Evolutionary conservation across 1,284 basidiomycete species (phyloP).

Genomic region (Melampsora abietis-canadensis): DNA sequence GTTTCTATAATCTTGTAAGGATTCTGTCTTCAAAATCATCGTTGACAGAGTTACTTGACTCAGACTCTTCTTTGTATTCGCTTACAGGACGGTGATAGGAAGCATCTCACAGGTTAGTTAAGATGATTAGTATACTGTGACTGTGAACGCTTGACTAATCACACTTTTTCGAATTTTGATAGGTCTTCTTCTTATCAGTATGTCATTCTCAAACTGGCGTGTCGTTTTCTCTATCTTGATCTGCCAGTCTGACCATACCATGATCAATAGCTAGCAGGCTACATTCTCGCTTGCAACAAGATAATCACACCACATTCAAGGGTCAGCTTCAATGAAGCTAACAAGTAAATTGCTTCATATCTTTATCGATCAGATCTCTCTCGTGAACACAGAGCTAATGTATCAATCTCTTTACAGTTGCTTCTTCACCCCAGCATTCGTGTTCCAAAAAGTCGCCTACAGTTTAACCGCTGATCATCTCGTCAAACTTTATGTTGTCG

Average conservation of each 20-base stretch:
- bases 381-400: no score
- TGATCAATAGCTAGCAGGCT: slow-evolving; percentile 51
- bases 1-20: no score
- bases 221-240: background rate
- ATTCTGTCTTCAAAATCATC: no score
- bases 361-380: no score
- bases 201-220: background rate
- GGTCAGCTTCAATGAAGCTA: slow-evolving; percentile 45
- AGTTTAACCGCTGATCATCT: slow-evolving; percentile 55
- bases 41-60: no score
- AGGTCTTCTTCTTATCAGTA: slow-evolving; percentile 42
- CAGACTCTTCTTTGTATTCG: no score
- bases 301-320: slow-evolving; percentile 55
- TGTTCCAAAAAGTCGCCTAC: slow-evolving; percentile 57
- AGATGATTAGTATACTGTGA: background rate
- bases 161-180: background rate
- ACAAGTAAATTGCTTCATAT: slow-evolving; percentile 3
- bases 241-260: background rate
- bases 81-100: slow-evolving; percentile 14
- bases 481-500: slow-evolving; percentile 54
- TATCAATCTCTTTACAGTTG: slow-evolving; percentile 34
- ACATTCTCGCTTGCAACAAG: slow-evolving; percentile 53
- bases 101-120: slow-evolving; percentile 29
- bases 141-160: background rate
- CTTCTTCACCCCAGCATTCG: slow-evolving; percentile 53